Percentiles rank a stretch among this genome's conserved stretches.
Conservation (phyloP, 306 rosid species). For the Astragalus glycyphyllos region DNA sequence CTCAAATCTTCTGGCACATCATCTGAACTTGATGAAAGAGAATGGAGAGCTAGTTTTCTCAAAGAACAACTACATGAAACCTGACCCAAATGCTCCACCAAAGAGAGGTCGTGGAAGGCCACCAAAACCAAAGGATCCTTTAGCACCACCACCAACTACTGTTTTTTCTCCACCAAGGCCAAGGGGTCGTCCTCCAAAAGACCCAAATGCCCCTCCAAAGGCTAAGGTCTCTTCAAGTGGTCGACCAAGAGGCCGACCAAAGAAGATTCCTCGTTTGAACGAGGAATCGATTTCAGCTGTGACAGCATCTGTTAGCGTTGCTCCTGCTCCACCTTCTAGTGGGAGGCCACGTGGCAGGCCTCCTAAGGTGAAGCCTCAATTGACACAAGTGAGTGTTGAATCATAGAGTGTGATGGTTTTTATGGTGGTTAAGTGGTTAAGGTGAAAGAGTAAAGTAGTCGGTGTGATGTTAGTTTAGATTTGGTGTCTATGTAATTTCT, state of each 20-base stretch:
- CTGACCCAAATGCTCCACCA: slow-evolving; percentile 76
- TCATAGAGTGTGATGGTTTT: slow-evolving; percentile 37
- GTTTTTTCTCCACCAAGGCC: slow-evolving; percentile 53
- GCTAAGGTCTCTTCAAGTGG: slow-evolving; percentile 57
- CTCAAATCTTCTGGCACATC: slow-evolving; percentile 52
- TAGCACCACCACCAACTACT: slow-evolving; percentile 37
- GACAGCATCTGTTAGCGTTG: neutral
- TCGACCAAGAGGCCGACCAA: slow-evolving; percentile 79
- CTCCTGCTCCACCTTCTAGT: neutral
- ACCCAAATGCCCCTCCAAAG: slow-evolving; percentile 68
- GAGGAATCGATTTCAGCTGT: neutral
- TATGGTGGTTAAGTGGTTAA: neutral
- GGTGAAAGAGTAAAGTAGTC: neutral
- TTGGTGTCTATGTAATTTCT: slow-evolving; percentile 46
- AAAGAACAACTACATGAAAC: slow-evolving; percentile 75
- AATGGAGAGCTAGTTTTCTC: slow-evolving; percentile 70
- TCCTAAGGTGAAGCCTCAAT: slow-evolving; percentile 73
- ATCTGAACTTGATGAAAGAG: slow-evolving; percentile 74
- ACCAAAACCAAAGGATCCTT: slow-evolving; percentile 64
- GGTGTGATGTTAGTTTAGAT: slow-evolving; percentile 26
- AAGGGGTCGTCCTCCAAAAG: slow-evolving; percentile 85
- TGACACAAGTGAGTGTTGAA: slow-evolving; percentile 72
- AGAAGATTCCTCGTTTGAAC: slow-evolving; percentile 57
- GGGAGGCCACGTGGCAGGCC: slow-evolving; percentile 84
- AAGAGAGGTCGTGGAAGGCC: slow-evolving; percentile 91